Evolutionary conservation across 2,329 filamentous ascomycete genomes (phyloP), one percentile per base, ranked within the genome.

Genomic region (Pestalotiopsis sp.): DNA sequence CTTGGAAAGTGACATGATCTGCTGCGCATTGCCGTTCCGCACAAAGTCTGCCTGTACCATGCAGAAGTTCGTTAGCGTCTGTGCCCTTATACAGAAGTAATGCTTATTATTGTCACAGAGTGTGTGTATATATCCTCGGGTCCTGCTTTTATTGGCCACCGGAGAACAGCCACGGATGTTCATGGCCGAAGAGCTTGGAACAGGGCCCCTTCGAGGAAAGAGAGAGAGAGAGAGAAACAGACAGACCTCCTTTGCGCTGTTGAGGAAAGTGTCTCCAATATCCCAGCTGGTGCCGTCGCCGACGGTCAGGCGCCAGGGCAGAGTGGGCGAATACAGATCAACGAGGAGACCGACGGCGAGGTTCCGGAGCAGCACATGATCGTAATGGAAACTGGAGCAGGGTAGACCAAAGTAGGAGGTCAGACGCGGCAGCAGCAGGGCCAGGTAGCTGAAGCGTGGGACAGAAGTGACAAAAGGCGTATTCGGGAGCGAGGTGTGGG

Each of bases 1-100:
- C 78, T 94, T 95, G 70, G 92, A 94, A 75, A 98, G 84, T 67
- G 90, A 91, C 93, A 97, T 97, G 76, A 97, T 95, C 70, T 92
- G 91, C 78, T 95, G 94, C 17, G 93, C 94, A 67, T 92, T 96
- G 59, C 94, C 94, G 73, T 96, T 95, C 65, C 95, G 89, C 65
- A 97, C 84, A 73, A 94, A 97, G 80, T 97, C 94, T 38, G 95
- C 94, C 85, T 89, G 27, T 36, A 25, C 61, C 65, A 25, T 49
- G 13, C 23, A 27, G 57, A 59, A 12, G n/a, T n/a, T 27, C n/a
- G 45, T 52, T n/a, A 52, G 45, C 45, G 45, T n/a, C 45, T n/a
- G 41, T 36, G 3, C 31, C 49, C 17, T 31, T 66, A 70, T 20
- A 5, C 59, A 52, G n/a, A 52, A 9, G 14, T n/a, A 52, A 52